Percentiles rank a stretch among this genome's conserved stretches.
Evolutionary conservation across 257 asterid genomes (phyloP).

Genomic region (Nicotiana knightiana): DNA sequence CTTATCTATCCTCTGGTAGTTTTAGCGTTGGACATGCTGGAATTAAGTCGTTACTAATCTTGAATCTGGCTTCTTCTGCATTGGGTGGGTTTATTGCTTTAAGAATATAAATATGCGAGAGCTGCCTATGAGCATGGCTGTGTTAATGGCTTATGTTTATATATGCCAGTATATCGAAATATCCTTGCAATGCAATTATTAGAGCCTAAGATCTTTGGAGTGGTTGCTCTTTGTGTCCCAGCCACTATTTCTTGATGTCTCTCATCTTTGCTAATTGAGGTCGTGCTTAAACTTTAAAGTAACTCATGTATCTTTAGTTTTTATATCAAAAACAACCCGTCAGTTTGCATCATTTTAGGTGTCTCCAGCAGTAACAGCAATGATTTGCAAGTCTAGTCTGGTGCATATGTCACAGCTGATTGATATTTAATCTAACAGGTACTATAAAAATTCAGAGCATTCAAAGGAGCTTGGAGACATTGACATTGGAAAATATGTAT

Average conservation of each 20-base stretch:
- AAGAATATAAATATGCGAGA: not conserved
- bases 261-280: not conserved
- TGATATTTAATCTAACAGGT: slow-evolving; percentile 56
- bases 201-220: not conserved
- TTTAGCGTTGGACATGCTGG: not conserved
- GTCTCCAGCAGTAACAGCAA: not conserved
- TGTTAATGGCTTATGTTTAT: not conserved
- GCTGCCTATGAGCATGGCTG: not conserved
- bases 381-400: not conserved
- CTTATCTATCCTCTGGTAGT: not conserved
- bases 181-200: not conserved
- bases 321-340: not conserved
- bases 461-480: slow-evolving; percentile 89
- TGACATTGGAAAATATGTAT: slow-evolving; percentile 93
- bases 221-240: not conserved
- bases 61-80: not conserved
- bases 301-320: not conserved
- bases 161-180: not conserved
- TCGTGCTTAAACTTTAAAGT: not conserved
- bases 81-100: not conserved
- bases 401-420: slow-evolving; percentile 26
- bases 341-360: slow-evolving; percentile 2
- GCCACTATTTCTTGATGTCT: not conserved
- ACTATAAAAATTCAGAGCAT: slow-evolving; percentile 96
- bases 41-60: not conserved